Evolutionary conservation across 192 early-diverging fungal species (phyloP).

Genomic region (Jimgerdemannia flammicorona): DNA sequence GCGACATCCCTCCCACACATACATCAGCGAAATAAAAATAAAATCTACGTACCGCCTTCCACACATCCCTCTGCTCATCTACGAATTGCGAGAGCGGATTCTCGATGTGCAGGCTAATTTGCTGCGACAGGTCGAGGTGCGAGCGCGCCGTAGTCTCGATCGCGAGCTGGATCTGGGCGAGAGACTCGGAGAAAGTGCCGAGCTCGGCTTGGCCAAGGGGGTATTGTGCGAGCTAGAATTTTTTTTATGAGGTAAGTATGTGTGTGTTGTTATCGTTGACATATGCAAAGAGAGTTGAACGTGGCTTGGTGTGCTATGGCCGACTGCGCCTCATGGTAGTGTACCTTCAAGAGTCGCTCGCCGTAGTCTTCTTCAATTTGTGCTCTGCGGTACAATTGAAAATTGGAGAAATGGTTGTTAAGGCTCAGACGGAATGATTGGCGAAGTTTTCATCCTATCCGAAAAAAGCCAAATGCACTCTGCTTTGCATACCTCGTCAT

Average conservation of each 20-base stretch:
- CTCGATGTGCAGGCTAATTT: slow-evolving; percentile 63
- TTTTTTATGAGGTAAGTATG: no score
- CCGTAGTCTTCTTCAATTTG: slow-evolving; percentile 71
- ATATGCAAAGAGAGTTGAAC: no score
- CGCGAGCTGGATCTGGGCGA: slow-evolving; percentile 55
- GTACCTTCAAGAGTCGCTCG: slow-evolving; percentile 54
- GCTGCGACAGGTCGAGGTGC: slow-evolving; percentile 62
- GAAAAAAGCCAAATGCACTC: background rate
- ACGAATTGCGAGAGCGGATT: slow-evolving; percentile 56
- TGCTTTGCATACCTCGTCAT: slow-evolving; percentile 35
- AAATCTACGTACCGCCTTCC: slow-evolving; percentile 40
- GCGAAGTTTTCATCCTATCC: no score
- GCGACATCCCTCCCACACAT: no score
- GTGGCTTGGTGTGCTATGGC: background rate
- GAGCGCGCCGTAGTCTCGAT: slow-evolving; percentile 61
- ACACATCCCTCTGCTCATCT: slow-evolving; percentile 54
- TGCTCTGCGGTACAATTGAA: slow-evolving; percentile 35
- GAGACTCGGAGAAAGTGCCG: slow-evolving; percentile 51
- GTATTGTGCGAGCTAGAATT: slow-evolving; percentile 11
- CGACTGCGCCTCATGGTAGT: background rate
- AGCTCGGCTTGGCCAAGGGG: slow-evolving; percentile 16
- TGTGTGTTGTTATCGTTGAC: no score
- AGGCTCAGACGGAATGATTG: no score
- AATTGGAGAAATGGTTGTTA: no score
- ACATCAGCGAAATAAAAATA: background rate